These are phyloP conservation scores for Fusarium tupiense DNA, from an alignment of 2,329 filamentous ascomycete species.

Conservation along the genomic window DNA sequence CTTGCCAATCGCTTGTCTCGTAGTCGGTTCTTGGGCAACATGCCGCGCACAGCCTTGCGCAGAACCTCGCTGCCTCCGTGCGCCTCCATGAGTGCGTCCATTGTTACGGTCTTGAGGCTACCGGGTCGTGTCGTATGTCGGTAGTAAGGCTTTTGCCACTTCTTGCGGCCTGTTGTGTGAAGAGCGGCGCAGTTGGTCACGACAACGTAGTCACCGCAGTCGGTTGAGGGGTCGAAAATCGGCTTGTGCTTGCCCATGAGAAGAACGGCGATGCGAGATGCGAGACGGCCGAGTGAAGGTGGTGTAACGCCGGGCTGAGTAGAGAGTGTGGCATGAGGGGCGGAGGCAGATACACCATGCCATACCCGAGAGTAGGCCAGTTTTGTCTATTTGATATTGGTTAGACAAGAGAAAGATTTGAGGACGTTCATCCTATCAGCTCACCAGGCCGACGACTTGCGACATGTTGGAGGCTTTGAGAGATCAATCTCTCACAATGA, in stretches of 20 bases:
- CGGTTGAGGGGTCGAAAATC: conserved; percentile 94
- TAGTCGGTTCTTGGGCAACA: conserved; percentile 97
- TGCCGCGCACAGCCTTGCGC: conserved; percentile 90
- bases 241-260: conserved; percentile 99
- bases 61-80: conserved; percentile 93
- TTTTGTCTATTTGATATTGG: conserved; percentile 72
- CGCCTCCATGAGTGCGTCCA: conserved; percentile 95
- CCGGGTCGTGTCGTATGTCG: conserved; percentile 92
- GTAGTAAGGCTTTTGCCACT: conserved; percentile 95
- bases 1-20: conserved; percentile 87
- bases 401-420: conserved; percentile 18
- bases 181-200: conserved; percentile 89
- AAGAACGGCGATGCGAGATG: conserved; percentile 83
- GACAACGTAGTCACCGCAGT: conserved; percentile 99
- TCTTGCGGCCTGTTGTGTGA: conserved; percentile 90
- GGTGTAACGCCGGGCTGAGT: conserved; percentile 67
- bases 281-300: conserved; percentile 88
- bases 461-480: conserved; percentile 67
- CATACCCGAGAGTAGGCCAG: conserved; percentile 96
- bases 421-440: conserved; percentile 26
- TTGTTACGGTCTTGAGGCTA: conserved; percentile 85
- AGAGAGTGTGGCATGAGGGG: conserved; percentile 69
- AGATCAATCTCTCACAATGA: conserved; percentile 32
- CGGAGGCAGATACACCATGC: conserved; percentile 83
- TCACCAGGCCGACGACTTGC: conserved; percentile 80